A percentile compares a stretch with the other conserved stretches of the same genome.
These are phyloP conservation scores for Leccinum solheimii DNA, from an alignment of 1,284 basidiomycete species.

Conservation along the genomic window DNA sequence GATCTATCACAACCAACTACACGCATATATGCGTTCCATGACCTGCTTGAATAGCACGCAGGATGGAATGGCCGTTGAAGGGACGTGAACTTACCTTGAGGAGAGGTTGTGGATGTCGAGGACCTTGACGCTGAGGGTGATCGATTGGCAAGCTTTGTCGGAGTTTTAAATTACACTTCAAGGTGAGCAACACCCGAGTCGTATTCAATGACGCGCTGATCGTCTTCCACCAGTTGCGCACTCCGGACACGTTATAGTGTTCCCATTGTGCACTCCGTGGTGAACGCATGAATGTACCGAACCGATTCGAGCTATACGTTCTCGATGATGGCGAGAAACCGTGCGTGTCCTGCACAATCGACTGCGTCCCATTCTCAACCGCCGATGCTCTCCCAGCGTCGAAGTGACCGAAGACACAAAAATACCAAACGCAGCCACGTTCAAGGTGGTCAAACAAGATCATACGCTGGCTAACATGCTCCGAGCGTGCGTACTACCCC, in stretches of 20 bases:
- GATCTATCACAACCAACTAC: slow-evolving; percentile 34
- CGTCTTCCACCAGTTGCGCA: background rate
- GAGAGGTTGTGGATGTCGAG: slow-evolving; percentile 48
- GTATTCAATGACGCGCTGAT: slow-evolving; percentile 1
- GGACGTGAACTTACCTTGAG: slow-evolving; percentile 61
- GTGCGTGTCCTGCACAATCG: slow-evolving; percentile 51
- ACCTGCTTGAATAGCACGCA: slow-evolving; percentile 3
- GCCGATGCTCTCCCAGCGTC: slow-evolving; percentile 52
- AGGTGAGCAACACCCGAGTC: no score
- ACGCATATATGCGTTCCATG: slow-evolving; percentile 33
- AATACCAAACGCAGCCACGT: slow-evolving; percentile 94
- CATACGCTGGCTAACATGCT: slow-evolving; percentile 98
- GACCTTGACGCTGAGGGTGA: slow-evolving; percentile 28
- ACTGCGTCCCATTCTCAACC: background rate
- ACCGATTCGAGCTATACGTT: slow-evolving; percentile 89
- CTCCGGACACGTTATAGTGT: slow-evolving; percentile 3
- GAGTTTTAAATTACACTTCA: slow-evolving; percentile 24
- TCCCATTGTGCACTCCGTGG: background rate
- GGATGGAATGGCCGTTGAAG: slow-evolving; percentile 23
- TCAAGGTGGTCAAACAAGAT: slow-evolving; percentile 95
- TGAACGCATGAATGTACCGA: slow-evolving; percentile 83
- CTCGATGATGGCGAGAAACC: slow-evolving; percentile 90
- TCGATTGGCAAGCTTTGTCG: slow-evolving; percentile 17
- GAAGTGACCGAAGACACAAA: slow-evolving; percentile 95
- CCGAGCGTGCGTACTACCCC: slow-evolving; percentile 70